Evolutionary conservation across 257 asterid genomes (phyloP).

Genomic region (Gynochthodes officinalis): DNA sequence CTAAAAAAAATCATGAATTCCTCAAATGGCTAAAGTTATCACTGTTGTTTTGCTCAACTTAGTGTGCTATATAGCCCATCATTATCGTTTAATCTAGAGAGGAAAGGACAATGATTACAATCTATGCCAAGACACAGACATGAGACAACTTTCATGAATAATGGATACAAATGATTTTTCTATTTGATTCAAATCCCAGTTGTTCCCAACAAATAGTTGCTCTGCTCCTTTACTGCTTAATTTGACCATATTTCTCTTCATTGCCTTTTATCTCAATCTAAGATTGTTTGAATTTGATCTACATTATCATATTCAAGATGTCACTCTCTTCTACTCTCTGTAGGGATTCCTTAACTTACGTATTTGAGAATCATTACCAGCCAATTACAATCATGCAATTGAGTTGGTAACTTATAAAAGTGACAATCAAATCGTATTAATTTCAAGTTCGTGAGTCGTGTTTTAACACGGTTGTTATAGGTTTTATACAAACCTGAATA

Average conservation of each 20-base stretch:
- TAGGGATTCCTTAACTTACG: neutral
- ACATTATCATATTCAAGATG: neutral
- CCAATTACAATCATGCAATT: neutral
- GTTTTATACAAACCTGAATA: too few species aligned
- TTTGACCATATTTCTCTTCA: neutral
- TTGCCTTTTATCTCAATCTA: neutral
- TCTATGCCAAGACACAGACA: too few species aligned
- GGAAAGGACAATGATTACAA: neutral
- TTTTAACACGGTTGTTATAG: too few species aligned
- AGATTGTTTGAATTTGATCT: neutral
- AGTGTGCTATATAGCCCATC: neutral
- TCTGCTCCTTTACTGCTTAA: neutral
- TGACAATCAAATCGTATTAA: too few species aligned
- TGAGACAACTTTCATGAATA: slow-evolving; percentile 11
- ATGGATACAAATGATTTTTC: neutral
- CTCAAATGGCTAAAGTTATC: neutral
- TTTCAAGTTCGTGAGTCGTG: too few species aligned
- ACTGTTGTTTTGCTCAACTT: slow-evolving; percentile 13
- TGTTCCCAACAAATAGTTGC: neutral
- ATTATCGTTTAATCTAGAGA: neutral
- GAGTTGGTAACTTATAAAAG: too few species aligned
- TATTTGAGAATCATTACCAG: too few species aligned
- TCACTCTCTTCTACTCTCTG: neutral
- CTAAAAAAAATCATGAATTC: too few species aligned
- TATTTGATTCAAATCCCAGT: slow-evolving; percentile 3